Evolutionary conservation across 2,329 filamentous ascomycete genomes (phyloP).

Genomic region (Verticillium alfalfae): DNA sequence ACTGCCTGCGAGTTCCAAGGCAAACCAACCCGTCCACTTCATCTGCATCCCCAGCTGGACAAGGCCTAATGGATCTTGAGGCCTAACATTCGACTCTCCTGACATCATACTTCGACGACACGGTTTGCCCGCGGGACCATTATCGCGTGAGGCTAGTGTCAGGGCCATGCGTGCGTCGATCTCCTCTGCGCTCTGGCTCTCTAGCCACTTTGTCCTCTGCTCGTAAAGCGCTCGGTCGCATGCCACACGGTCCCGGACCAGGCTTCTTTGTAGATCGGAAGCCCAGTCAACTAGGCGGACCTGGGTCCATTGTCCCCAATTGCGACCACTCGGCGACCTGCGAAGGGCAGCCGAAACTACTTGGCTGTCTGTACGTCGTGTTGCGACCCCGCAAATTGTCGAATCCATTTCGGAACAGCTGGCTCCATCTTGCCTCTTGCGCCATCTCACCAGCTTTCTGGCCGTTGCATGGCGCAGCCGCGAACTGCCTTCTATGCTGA

Average conservation of each 20-base stretch:
- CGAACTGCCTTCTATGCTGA: slow-evolving; percentile 71
- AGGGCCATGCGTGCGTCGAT: slow-evolving; percentile 18
- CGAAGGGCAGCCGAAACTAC: neutral
- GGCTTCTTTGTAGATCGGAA: slow-evolving; percentile 68
- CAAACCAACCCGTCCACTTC: slow-evolving; percentile 57
- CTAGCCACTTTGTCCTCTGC: slow-evolving; percentile 65
- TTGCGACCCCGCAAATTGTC: neutral
- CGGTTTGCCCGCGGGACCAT: neutral
- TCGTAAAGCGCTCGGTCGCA: slow-evolving; percentile 46
- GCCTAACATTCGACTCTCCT: neutral
- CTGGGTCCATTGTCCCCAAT: slow-evolving; percentile 26
- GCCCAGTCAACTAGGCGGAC: slow-evolving; percentile 80
- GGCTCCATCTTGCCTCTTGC: slow-evolving; percentile 24
- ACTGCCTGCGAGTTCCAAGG: slow-evolving; percentile 69
- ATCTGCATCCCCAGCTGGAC: slow-evolving; percentile 64
- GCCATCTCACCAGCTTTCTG: slow-evolving; percentile 74
- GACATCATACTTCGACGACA: neutral
- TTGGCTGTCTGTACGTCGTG: neutral
- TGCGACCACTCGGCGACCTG: slow-evolving; percentile 15
- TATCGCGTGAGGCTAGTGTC: neutral
- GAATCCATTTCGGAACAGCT: slow-evolving; percentile 16
- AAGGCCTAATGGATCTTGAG: slow-evolving; percentile 75
- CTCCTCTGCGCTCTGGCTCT: slow-evolving; percentile 58
- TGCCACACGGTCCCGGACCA: slow-evolving; percentile 65
- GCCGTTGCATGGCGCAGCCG: slow-evolving; percentile 80